Base-by-base conservation (phyloP, 805 yeast species). In the Ogataea methanolica region DNA sequence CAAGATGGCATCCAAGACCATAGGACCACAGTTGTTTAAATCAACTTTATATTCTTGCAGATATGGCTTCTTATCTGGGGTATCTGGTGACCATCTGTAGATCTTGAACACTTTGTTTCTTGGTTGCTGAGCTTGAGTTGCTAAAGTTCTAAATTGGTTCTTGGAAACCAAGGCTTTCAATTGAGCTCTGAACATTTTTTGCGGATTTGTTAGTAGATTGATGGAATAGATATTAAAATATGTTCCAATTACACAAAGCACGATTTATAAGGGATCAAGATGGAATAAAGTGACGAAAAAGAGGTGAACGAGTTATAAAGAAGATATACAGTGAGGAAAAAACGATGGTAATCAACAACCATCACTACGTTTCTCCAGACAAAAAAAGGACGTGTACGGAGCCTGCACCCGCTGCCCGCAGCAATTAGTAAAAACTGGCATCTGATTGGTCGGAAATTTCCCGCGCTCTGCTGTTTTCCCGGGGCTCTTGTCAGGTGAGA, bases 21-120 rank as follows among this genome's bases (percentile, higher is more conserved):
- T 94, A 48, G 99, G 99, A 54, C 99, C 99, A 73, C 96, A 88
- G 44, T 83, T 73, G 72, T 90, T 85, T 68, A 94, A 79, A 69
- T 94, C 96, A 43, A 94, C 77, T 57, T 88, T 76, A 73, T 86
- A 94, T 53, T 79, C 77, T 71, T 88, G 84, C 80, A 94, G 78
- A 55, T 76, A 74, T 50, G 99, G 99, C 76, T 91, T 88, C 57
- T 80, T 83, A 58, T 88, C 90, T 44, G 99, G 99, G 44, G 88
- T 81, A 67, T 94, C 99, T 47, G 99, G 99, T 63, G 86, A 87
- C 99, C 99, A 94, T 74, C 99, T 83, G 79, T 94, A 94, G 61
- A 94, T 83, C 67, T 91, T 88, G 72, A 94, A 91, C 33, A 83
- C 80, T 75, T 94, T 94, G 58, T 85, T 55, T 52, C 85, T 75